Evolutionary conservation across 257 asterid genomes (phyloP), one percentile per base, ranked within the genome.

Genomic region (Solanum medicagineum): DNA sequence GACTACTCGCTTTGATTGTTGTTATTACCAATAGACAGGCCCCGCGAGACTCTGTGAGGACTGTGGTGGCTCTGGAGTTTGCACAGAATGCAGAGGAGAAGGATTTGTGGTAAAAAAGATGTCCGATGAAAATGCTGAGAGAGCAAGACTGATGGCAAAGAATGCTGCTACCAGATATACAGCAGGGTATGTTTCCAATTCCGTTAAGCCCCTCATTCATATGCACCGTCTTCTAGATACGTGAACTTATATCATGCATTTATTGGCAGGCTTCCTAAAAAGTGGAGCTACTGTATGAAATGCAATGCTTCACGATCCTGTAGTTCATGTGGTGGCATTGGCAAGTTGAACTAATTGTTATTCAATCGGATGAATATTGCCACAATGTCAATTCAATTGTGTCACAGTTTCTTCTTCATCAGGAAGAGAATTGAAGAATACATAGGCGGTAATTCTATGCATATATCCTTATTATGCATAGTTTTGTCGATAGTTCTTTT

Each of bases 211-310:
- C 49, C 44, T 9, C 59, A 13, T 42, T 80, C 69, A 19, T 42
- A 57, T 17, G 8, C 22, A 51, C 80, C 15, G 47, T 49, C 8
- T 51, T 66, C 70, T 24, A 29, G 10, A 59, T 42, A 1, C 26
- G 42, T 10, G 71, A 70, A 63, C 54, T 70, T 10, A 84, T 40
- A 8, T 36, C 68, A 45, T 53, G 0, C 40, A 26, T 80, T 84
- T 36, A 36, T 36, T 51, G 36, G 86, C 93, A 95, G 98, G 93
- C 98, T 94, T 84, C 98, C 98, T 0, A 95, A 92, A 89, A 95
- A 95, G 85, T 96, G 98, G 99, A 92, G 99, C 92, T 96, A 96
- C 91, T 96, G 99, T 90, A 90, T 93, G 51, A 96, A 94, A 89
- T 95, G 99, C 90, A 92, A 98, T 1, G 93, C 98, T 26, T 84